phyloP scores from a whole-genome alignment of 495 filamentous ascomycete genomes.

The Hyphodiscus hymeniophilus region DNA sequence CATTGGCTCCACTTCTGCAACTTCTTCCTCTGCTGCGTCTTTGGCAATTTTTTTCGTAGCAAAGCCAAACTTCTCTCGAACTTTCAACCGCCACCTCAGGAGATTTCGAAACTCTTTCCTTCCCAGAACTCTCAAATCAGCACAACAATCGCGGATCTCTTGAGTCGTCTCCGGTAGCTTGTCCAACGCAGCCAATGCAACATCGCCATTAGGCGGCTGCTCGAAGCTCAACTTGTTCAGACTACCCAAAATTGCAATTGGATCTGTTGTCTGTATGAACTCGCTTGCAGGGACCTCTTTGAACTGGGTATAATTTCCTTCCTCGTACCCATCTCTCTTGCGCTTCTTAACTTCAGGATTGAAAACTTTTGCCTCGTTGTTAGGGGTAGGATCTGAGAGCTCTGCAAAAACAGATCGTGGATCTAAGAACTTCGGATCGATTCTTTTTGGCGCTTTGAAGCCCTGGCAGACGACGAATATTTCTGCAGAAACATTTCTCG shows the following conservation, averaged over 20 bases:
- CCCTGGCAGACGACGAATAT: slow-evolving; percentile 96
- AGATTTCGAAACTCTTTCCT: slow-evolving; percentile 90
- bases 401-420: slow-evolving; percentile 90
- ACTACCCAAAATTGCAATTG: slow-evolving; percentile 88
- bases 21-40: slow-evolving; percentile 51
- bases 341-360: slow-evolving; percentile 95
- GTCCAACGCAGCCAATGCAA: slow-evolving; percentile 77
- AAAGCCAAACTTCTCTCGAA: slow-evolving; percentile 87
- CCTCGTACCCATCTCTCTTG: slow-evolving; percentile 94
- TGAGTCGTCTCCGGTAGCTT: slow-evolving; percentile 88
- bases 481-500: slow-evolving; percentile 90
- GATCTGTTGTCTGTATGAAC: slow-evolving; percentile 91
- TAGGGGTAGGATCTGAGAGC: slow-evolving; percentile 77
- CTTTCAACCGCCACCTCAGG: slow-evolving; percentile 85
- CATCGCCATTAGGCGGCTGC: slow-evolving; percentile 67
- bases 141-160: slow-evolving; percentile 78
- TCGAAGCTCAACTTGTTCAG: slow-evolving; percentile 78
- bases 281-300: slow-evolving; percentile 82
- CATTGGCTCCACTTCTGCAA: slow-evolving; percentile 77
- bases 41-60: slow-evolving; percentile 58
- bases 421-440: slow-evolving; percentile 91
- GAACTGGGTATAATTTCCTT: slow-evolving; percentile 88
- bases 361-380: slow-evolving; percentile 96
- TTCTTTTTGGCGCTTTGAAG: slow-evolving; percentile 84
- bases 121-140: slow-evolving; percentile 83